Conservation (phyloP, 169 alveolate genomes). For the Perkinsus marinus region DNA sequence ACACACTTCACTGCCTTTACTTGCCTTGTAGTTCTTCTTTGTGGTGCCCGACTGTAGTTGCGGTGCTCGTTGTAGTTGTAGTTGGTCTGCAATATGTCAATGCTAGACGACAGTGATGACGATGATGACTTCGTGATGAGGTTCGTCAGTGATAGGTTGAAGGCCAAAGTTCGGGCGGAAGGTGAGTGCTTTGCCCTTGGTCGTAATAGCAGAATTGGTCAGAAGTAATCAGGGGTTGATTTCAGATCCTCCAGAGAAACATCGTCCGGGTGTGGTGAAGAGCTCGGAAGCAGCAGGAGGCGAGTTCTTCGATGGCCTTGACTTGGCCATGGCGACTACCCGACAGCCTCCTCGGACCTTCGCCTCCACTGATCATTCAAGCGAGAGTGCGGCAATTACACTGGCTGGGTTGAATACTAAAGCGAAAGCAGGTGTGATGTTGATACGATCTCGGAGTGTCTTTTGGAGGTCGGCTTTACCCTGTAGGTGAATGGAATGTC, state of each 20-base stretch:
- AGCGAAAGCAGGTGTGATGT: neutral
- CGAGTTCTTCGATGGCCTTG: neutral
- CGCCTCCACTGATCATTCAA: no score
- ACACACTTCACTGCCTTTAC: neutral
- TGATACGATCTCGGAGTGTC: neutral
- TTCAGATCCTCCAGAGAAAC: neutral
- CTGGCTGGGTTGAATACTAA: neutral
- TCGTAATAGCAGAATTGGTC: no score
- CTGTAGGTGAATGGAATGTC: neutral
- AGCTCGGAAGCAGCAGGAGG: neutral
- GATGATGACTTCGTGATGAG: neutral
- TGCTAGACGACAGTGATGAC: neutral
- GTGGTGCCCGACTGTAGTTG: no score
- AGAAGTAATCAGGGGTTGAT: neutral
- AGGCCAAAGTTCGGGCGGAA: neutral
- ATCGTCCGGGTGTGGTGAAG: neutral
- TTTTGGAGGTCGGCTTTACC: neutral
- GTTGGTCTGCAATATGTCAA: neutral
- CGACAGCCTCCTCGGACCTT: neutral
- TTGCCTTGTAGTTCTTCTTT: neutral
- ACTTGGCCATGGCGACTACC: neutral
- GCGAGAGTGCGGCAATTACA: neutral
- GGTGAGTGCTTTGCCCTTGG: no score
- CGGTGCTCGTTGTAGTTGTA: neutral
- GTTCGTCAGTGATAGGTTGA: neutral